These are phyloP conservation scores for Melampsora americana DNA, from an alignment of 1,284 basidiomycete species.

Conservation along the genomic window DNA sequence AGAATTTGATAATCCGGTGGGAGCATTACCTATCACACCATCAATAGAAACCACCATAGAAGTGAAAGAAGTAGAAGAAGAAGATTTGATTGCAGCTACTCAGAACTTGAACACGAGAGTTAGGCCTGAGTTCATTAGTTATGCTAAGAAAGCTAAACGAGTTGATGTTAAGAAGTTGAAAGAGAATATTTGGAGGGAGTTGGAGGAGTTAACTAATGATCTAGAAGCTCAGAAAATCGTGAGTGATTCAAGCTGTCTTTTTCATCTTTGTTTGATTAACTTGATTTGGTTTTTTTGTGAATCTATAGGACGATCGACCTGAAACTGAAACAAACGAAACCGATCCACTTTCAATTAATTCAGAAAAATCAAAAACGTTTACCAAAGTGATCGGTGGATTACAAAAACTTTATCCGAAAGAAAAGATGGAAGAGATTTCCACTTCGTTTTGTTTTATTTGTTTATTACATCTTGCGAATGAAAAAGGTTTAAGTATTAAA, in stretches of 20 bases:
- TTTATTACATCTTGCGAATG: constrained; percentile 87
- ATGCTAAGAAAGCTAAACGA: constrained; percentile 90
- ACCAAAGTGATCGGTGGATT: constrained; percentile 77
- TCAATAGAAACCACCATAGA: constrained; percentile 50
- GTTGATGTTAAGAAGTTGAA: constrained; percentile 96
- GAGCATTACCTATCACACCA: constrained; percentile 19
- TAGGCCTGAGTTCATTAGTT: constrained; percentile 85
- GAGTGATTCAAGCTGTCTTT: constrained; percentile 37
- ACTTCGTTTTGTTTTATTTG: constrained; percentile 99
- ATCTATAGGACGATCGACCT: constrained; percentile 15
- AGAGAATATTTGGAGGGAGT: constrained; percentile 93
- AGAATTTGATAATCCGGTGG: constrained; percentile 45
- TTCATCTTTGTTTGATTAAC: constrained; percentile 49
- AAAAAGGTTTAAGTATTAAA: constrained; percentile 67
- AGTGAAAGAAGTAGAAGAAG: constrained; percentile 63
- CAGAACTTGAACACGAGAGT: constrained; percentile 72
- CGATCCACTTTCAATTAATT: constrained; percentile 61
- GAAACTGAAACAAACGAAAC: constrained; percentile 61
- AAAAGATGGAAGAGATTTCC: constrained; percentile 96
- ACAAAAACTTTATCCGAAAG: constrained; percentile 75
- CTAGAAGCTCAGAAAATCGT: constrained; percentile 49
- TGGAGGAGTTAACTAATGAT: constrained; percentile 67
- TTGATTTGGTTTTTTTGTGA: not conserved
- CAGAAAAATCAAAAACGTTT: constrained; percentile 69
- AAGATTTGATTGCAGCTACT: constrained; percentile 78